Base-by-base conservation (phyloP, 306 rosid species). In the Corylus americana region DNA sequence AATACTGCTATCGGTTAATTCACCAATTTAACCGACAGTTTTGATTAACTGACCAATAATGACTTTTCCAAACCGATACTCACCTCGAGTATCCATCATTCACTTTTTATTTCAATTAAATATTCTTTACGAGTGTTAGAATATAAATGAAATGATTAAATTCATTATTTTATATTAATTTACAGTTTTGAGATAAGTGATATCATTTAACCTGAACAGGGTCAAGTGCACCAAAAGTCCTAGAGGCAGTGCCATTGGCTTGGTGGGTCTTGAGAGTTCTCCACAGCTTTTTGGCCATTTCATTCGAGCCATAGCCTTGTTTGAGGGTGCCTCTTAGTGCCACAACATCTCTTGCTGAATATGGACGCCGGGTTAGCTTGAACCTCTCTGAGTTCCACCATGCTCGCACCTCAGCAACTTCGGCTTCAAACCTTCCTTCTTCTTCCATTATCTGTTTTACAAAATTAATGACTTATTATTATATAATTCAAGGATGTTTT, bases 151-250 rank as follows among this genome's bases (percentile, higher is more conserved):
- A 35, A 31, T 31, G 35, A 31, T 31, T 31, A 31, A 31, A 31
- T 31, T 31, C 35, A 31, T 31, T 3, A 31, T 31, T 31, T 31
- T 5, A 0, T 39, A 39, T 3, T 39, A 39, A 39, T 39, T 39
- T 39, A 3, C 4, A 39, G 0, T 39, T 39, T 39, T 3, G 0
- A 3, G 44, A 39, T 39, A 2, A 42, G 7, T 42, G 45, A 0
- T 42, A 42, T 42, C 7, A 5, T 5, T 5, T 7, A 42, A 42
- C 45, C 45, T 95, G 98, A 71, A 95, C 98, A 0, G 99, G 99
- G 77, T 95, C 99, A 1, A 95, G 95, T 39, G 99, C 98, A 57
- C 99, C 99, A 31, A 95, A 95, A 20, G 99, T 95, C 74, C 98
- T 86, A 0, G 99, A 90, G 78, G 99, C 90, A 11, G 97, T 90